phyloP scores from a whole-genome alignment of 345 rosid genomes.

The Eucalyptus tenuipes region DNA sequence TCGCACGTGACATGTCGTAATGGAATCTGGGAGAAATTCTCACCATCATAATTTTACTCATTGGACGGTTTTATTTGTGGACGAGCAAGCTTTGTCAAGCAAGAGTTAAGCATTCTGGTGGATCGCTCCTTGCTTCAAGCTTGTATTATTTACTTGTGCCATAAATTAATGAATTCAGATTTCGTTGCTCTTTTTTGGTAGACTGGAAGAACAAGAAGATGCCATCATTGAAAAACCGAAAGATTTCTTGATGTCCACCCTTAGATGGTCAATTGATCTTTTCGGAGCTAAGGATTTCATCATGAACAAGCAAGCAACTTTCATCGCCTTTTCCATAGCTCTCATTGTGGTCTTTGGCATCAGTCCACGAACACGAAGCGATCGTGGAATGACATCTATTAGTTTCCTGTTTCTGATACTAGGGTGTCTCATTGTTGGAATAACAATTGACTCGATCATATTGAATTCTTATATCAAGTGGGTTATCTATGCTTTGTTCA shows the following conservation, averaged over 20 bases:
- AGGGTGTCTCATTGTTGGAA: too few species aligned
- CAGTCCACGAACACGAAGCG: accelerated
- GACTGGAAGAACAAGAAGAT: background rate
- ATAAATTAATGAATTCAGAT: background rate
- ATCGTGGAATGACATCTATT: too few species aligned
- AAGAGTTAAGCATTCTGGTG: background rate
- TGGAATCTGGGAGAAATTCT: too few species aligned
- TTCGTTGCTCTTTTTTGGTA: background rate
- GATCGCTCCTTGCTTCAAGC: background rate
- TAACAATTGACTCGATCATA: too few species aligned
- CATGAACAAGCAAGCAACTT: background rate
- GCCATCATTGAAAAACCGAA: too few species aligned
- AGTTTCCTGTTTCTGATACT: too few species aligned
- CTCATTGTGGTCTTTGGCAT: too few species aligned
- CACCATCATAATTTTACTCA: background rate
- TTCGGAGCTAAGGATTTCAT: background rate
- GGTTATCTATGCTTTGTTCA: too few species aligned
- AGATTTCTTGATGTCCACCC: background rate
- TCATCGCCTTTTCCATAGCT: background rate
- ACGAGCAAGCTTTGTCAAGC: background rate
- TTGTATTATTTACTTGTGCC: background rate
- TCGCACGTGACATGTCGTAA: too few species aligned
- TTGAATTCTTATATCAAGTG: too few species aligned
- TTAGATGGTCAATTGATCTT: background rate
- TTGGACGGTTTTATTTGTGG: background rate